Base-by-base conservation (phyloP, 208 protist species). In the Crithidia thermophila region DNA sequence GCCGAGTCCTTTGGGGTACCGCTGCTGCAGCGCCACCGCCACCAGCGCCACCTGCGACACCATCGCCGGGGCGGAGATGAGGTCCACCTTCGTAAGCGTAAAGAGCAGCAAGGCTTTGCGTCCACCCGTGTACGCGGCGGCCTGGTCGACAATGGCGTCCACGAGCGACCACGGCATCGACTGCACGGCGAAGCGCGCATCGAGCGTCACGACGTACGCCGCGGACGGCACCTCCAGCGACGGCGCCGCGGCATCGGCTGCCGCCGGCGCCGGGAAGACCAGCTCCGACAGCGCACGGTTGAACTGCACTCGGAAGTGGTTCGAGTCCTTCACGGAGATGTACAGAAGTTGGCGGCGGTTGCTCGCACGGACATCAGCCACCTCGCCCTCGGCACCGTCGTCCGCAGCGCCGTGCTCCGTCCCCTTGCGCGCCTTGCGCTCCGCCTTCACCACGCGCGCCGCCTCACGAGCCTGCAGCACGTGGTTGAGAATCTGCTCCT, bases 181-280 rank as follows among this genome's bases (percentile, higher is more conserved):
- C 66, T 96, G 90, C 40, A 90, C 87, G 21, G 90, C 74, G 65
- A 86, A 96, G 21, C 90, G 87, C 20, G 79, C 74, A 72, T 96
- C 90, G 36, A 96, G 76, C 9, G 86, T 94, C 31, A 96, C 72
- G 27, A 96, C 51, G 68, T 91, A 94, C 27, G 84, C 77, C 9
- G 46, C 85, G 11, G 84, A 90, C 14, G 90, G 90, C 11, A 96
- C 28, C 66, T 94, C 76, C n/a, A 88, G 67, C 36, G 60, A 59
- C 14, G 67, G 11, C 42, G 46, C 28, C 28, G 33, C 52, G 39
- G 53, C 31, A 43, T 9, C 59, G 7, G 46, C 23, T 11, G 39
- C n/a, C 5, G 16, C 7, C 21, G 49, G 21, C 11, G 49, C 21
- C 13, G 90, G 87, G 50, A 92, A 94, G 30, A 94, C 86, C 16